Conservation (phyloP, 805 yeast genomes). For the Spathaspora girioi region DNA sequence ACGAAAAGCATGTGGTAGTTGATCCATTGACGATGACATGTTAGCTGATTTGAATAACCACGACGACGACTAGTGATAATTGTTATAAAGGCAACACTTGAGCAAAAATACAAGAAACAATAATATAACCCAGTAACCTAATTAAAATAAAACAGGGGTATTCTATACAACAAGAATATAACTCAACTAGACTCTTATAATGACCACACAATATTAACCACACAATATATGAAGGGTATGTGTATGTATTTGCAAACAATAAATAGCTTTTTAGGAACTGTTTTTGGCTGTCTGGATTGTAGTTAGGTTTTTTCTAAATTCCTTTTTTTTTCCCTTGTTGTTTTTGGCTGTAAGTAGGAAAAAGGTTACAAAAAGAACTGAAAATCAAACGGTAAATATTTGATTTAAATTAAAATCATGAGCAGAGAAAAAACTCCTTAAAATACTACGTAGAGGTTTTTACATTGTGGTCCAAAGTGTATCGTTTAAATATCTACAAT, state of each 20-base stretch:
- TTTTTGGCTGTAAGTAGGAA: not conserved
- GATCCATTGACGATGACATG: constrained; percentile 8
- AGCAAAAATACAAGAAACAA: not conserved
- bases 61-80: not conserved
- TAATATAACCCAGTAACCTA: not conserved
- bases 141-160: too few relatives aligned
- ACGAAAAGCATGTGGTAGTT: constrained; percentile 28
- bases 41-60: not conserved
- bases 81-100: not conserved
- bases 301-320: not conserved
- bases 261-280: not conserved
- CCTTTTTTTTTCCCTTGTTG: not conserved
- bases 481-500: not conserved
- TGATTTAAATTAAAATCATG: not conserved
- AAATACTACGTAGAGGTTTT: not conserved
- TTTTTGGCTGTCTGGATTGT: not conserved
- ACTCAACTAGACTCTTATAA: too few relatives aligned
- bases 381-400: too few relatives aligned
- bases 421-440: not conserved
- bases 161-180: not conserved
- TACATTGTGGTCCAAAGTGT: too few relatives aligned
- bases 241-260: not conserved
- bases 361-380: not conserved
- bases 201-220: too few relatives aligned
- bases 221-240: not conserved